phyloP scores from a whole-genome alignment of 2,329 filamentous ascomycete species.

The Dothiorella sarmentorum region DNA sequence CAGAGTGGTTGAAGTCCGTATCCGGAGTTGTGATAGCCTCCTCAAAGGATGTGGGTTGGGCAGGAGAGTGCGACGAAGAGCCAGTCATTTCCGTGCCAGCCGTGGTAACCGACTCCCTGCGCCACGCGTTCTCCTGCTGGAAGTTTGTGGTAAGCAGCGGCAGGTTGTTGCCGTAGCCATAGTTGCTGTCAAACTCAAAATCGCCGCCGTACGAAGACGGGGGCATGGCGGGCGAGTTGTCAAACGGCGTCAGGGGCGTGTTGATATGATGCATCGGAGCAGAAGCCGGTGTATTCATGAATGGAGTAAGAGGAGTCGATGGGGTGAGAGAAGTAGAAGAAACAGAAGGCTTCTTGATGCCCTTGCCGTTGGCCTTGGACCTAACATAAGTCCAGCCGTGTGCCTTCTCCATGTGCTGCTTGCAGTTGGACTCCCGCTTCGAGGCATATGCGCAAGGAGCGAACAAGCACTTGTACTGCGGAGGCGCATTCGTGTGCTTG shows the following conservation, averaged over 20 bases:
- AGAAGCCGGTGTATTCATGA: conserved; percentile 35
- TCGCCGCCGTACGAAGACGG: conserved; percentile 30
- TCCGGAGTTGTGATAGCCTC: conserved; percentile 45
- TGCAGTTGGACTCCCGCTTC: conserved; percentile 94
- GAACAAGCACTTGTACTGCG: conserved; percentile 79
- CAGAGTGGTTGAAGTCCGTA: conserved; percentile 50
- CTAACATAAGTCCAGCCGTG: conserved; percentile 88
- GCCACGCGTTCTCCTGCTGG: conserved; percentile 33
- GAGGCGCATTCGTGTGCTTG: conserved; percentile 79
- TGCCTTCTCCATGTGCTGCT: conserved; percentile 98
- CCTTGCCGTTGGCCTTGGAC: conserved; percentile 83
- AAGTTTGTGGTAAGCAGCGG: conserved; percentile 14
- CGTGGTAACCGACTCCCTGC: conserved; percentile 35
- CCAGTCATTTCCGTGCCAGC: conserved; percentile 36
- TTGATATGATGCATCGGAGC: conserved; percentile 24
- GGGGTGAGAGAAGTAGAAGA: conserved; percentile 30
- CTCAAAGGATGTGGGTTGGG: conserved; percentile 41
- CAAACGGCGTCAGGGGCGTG: conserved; percentile 38
- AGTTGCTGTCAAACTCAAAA: conserved; percentile 25
- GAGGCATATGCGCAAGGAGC: conserved; percentile 87
- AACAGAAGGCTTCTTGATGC: conserved; percentile 31
- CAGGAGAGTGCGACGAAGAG: conserved; percentile 41
- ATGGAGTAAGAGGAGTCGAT: conserved; percentile 35
- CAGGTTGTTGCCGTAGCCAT: background rate
- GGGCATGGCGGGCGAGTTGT: conserved; percentile 40